Evolutionary conservation across 2,329 filamentous ascomycete species (phyloP), one percentile per base, ranked within the genome.

Genomic region (Fusarium piperis): DNA sequence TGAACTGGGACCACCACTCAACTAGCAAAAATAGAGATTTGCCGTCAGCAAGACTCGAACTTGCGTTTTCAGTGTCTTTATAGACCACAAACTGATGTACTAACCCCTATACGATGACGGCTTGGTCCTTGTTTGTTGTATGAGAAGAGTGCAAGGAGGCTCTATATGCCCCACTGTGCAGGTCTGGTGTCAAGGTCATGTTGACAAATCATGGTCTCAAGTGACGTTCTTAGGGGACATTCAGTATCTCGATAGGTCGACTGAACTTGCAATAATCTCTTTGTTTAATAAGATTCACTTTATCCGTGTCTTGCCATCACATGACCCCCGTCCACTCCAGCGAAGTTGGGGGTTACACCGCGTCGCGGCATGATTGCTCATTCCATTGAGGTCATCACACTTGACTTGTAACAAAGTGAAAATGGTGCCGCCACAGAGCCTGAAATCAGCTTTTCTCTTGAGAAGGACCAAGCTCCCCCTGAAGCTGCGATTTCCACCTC

Each of bases 31-130:
- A 35, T 12, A 26, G 15, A 16, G 32, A 3, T 39, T 36, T 53
- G 51, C 51, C 51, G 51, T 53, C 51, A 53, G 51, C 51, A 53
- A 53, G 51, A 53, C 51, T 53, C 51, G 51, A 53, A 53, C 51
- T 53, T 53, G 51, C 51, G 51, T 53, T 53, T 53, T 53, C 51
- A 53, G 51, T 53, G 51, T 28, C 32, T 53, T 9, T 0, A 23
- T 20, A 13, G 51, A 53, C 51, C 51, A 53, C 51, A 53, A 53
- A 53, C 51, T 53, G 51, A 53, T 53, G 51, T 53, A n/a, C n/a
- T n/a, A 35, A 55, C 51, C 51, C 51, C 51, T 55, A 55, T 55
- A 55, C 51, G 51, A 55, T 55, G 51, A 55, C 51, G 51, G 51
- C 51, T n/a, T 5, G 33, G 46, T 32, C 46, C n/a, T 8, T 30